phyloP scores from a whole-genome alignment of 805 yeast species.

The Blastobotrys chiropterorum region DNA sequence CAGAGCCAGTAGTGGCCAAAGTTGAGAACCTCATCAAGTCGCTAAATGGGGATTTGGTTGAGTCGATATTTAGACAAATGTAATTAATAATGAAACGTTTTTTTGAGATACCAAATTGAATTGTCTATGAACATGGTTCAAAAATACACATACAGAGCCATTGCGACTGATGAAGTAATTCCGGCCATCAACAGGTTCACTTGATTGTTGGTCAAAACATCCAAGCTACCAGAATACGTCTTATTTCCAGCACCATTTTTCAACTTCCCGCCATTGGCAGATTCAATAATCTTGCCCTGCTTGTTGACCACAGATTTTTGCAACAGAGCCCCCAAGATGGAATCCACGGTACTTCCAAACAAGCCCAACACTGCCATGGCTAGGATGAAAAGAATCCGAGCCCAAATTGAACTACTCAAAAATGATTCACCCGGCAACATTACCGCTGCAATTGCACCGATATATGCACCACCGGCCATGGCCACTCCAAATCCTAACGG shows the following conservation, averaged over 20 bases:
- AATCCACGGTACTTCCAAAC: slow-evolving; percentile 36
- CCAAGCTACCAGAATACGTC: slow-evolving; percentile 31
- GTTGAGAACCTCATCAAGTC: slow-evolving; percentile 17
- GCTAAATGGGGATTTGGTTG: not conserved
- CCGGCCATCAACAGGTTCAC: slow-evolving; percentile 36
- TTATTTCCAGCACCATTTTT: slow-evolving; percentile 17
- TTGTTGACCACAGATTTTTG: slow-evolving; percentile 34
- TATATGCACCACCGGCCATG: slow-evolving; percentile 31
- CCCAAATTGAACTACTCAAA: slow-evolving; percentile 12
- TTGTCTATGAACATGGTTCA: not conserved
- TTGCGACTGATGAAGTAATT: slow-evolving; percentile 26
- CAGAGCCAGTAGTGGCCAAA: slow-evolving; percentile 28
- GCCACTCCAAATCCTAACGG: slow-evolving; percentile 35
- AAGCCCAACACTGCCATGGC: slow-evolving; percentile 32
- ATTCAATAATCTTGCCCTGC: slow-evolving; percentile 33
- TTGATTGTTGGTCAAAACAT: slow-evolving; percentile 36
- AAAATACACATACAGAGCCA: slow-evolving; percentile 22
- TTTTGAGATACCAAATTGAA: not conserved
- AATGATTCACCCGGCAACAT: slow-evolving; percentile 20
- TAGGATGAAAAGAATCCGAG: slow-evolving; percentile 20
- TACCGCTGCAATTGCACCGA: slow-evolving; percentile 29
- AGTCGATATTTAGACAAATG: not conserved
- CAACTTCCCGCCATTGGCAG: slow-evolving; percentile 24
- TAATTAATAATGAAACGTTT: not conserved
- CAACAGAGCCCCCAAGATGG: slow-evolving; percentile 38